These are phyloP conservation scores for Boletus rex-veris DNA, from an alignment of 768 basidiomycete genomes.

Conservation along the genomic window DNA sequence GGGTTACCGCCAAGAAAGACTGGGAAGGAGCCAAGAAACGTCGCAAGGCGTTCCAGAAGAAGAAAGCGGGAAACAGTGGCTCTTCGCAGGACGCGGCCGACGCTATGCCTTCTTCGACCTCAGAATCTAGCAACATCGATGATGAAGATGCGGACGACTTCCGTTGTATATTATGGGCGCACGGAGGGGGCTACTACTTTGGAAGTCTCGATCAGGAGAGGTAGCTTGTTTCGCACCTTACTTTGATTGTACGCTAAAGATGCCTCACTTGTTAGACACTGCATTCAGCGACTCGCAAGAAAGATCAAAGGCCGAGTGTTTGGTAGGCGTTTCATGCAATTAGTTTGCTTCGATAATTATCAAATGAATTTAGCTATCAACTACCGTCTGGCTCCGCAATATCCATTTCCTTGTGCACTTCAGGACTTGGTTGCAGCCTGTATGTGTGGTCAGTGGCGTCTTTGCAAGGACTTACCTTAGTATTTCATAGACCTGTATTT, in stretches of 20 bases:
- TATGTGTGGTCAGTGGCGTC: conserved; percentile 33
- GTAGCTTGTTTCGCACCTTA: conserved; percentile 27
- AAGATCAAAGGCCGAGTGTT: conserved; percentile 93
- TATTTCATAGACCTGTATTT: conserved; percentile 70
- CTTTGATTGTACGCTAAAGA: conserved; percentile 8
- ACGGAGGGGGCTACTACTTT: conserved; percentile 86
- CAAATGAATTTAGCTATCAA: conserved; percentile 54
- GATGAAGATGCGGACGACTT: conserved; percentile 76
- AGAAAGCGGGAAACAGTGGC: conserved; percentile 16
- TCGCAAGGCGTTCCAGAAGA: conserved; percentile 45
- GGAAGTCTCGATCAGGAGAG: conserved; percentile 78
- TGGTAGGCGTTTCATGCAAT: conserved; percentile 38
- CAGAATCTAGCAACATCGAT: conserved; percentile 40
- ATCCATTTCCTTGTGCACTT: conserved; percentile 90
- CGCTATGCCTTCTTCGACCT: conserved; percentile 15
- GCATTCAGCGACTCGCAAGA: conserved; percentile 80
- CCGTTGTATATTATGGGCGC: conserved; percentile 78
- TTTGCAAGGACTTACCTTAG: not conserved
- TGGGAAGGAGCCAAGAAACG: conserved; percentile 66
- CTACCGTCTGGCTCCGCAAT: conserved; percentile 91
- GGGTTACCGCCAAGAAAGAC: conserved; percentile 84
- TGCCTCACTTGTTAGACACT: conserved; percentile 43
- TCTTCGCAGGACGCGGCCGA: conserved; percentile 16
- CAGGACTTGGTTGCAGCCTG: conserved; percentile 90
- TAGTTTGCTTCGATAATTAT: not conserved